A percentile compares a stretch with the other conserved stretches of the same genome.
These are phyloP conservation scores for Auriscalpium vulgare DNA, from an alignment of 768 basidiomycete species.

Conservation along the genomic window DNA sequence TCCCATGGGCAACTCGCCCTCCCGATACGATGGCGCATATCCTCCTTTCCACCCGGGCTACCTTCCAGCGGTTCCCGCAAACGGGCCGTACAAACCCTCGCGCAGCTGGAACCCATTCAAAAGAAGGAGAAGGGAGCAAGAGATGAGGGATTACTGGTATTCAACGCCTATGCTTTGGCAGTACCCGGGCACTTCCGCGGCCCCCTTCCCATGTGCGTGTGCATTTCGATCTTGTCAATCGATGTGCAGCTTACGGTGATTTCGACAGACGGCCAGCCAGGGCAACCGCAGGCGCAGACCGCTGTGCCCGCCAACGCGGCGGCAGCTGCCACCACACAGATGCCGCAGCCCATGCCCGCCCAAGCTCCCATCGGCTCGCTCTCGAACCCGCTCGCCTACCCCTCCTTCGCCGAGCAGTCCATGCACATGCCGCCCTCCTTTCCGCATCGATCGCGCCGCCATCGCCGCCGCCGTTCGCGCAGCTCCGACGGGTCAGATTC, in stretches of 20 bases:
- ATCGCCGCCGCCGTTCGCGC: conserved; percentile 1
- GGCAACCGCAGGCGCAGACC: conserved; percentile 5
- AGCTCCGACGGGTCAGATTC: background rate
- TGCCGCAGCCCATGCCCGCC: background rate
- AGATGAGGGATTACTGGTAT: conserved; percentile 10
- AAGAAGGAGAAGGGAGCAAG: conserved; percentile 9
- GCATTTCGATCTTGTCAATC: background rate
- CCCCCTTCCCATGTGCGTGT: conserved; percentile 2
- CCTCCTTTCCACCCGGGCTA: conserved; percentile 4
- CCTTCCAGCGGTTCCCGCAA: conserved; percentile 4
- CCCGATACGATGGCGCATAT: conserved; percentile 4
- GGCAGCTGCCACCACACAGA: background rate
- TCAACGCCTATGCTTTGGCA: conserved; percentile 11
- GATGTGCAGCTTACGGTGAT: background rate
- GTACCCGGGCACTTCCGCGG: conserved; percentile 7
- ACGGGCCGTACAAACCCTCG: background rate
- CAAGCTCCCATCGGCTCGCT: background rate
- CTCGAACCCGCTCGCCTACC: background rate
- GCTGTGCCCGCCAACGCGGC: background rate
- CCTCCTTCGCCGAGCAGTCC: background rate
- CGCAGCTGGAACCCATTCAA: conserved; percentile 10
- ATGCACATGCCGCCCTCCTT: conserved; percentile 1
- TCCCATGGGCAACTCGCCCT: conserved; percentile 9
- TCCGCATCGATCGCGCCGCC: background rate
- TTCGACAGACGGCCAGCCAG: conserved; percentile 4